Evolutionary conservation across 1,284 basidiomycete genomes (phyloP).

Genomic region (Ceratobasidium sp.): DNA sequence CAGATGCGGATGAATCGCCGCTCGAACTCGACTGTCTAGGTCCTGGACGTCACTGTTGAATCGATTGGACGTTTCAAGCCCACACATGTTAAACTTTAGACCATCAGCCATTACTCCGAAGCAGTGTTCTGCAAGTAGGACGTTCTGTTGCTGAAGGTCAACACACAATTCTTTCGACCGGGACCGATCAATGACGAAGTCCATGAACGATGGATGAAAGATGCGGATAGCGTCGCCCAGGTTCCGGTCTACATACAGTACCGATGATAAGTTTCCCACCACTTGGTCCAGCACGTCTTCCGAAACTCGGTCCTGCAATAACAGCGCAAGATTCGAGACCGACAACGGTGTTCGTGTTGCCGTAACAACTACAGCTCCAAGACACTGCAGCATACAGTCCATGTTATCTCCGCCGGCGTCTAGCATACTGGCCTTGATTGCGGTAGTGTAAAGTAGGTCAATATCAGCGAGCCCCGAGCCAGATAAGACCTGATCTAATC

Average conservation of each 20-base stretch:
- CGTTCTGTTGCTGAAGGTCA: neutral
- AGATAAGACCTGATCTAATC: neutral
- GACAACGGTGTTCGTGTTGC: neutral
- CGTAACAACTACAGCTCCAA: neutral
- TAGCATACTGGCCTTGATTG: neutral
- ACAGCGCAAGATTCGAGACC: neutral
- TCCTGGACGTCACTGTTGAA: slow-evolving; percentile 5
- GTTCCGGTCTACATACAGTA: slow-evolving; percentile 15
- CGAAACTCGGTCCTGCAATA: neutral
- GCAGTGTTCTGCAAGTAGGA: too few species aligned
- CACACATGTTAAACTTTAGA: slow-evolving; percentile 28
- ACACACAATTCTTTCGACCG: slow-evolving; percentile 27
- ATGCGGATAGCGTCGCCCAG: slow-evolving; percentile 20
- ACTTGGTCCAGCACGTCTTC: neutral
- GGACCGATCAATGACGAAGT: slow-evolving; percentile 28
- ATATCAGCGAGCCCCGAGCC: neutral
- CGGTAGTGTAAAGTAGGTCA: neutral
- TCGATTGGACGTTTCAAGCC: slow-evolving; percentile 7
- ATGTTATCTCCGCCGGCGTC: neutral
- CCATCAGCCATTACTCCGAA: neutral
- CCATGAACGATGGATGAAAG: slow-evolving; percentile 42
- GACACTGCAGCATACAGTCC: neutral
- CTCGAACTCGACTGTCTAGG: neutral
- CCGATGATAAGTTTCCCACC: slow-evolving; percentile 15
- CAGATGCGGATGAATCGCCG: neutral